Conservation (phyloP, 164 flowering plant species). For the Aristolochia fimbriata region DNA sequence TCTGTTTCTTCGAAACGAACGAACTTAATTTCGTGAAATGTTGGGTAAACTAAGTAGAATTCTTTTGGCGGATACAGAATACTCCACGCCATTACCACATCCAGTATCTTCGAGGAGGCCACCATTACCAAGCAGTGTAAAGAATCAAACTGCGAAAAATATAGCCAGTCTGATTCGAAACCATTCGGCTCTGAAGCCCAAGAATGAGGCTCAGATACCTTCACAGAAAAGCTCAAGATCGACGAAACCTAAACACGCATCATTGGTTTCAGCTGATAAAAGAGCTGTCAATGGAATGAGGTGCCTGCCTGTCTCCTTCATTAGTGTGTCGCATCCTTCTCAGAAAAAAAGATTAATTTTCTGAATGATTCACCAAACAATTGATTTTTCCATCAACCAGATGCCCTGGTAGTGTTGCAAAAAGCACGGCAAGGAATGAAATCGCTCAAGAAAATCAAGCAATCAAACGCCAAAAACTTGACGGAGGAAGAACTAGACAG, state of each 20-base stretch:
- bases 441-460: constrained; percentile 84
- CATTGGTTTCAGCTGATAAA: neutral
- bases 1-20: no score
- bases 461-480: constrained; percentile 85
- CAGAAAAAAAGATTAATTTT: no score
- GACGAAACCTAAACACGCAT: neutral
- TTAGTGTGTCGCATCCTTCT: no score
- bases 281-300: neutral
- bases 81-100: constrained; percentile 54
- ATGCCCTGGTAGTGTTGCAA: constrained; percentile 13
- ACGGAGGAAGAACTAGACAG: constrained; percentile 78
- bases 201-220: constrained; percentile 29
- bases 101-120: constrained; percentile 15
- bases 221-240: constrained; percentile 32
- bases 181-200: constrained; percentile 49
- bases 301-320: neutral
- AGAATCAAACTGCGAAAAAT: constrained; percentile 44
- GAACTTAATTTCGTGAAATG: no score
- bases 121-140: constrained; percentile 16
- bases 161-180: constrained; percentile 43
- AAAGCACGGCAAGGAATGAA: constrained; percentile 28
- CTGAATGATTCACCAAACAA: neutral
- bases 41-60: no score
- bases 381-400: neutral
- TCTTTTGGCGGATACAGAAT: constrained; percentile 16